A percentile compares a stretch with the other conserved stretches of the same genome.
Conservation (phyloP, 805 yeast species). For the Kuraishia cidri region DNA sequence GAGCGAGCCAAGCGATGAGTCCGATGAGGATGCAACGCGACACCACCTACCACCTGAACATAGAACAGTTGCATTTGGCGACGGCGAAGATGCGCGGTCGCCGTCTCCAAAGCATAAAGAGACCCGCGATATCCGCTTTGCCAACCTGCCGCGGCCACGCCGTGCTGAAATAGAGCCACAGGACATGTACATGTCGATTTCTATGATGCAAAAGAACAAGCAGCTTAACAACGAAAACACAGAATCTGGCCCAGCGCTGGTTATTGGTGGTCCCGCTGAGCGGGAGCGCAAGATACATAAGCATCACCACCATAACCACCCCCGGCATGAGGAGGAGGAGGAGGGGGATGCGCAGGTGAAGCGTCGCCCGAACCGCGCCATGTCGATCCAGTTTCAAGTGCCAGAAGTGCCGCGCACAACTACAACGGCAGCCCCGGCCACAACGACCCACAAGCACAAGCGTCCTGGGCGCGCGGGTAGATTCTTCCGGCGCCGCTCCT, state of each 20-base stretch:
- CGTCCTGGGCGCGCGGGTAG: no score
- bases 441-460: no score
- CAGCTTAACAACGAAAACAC: conserved; percentile 22
- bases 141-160: conserved; percentile 41
- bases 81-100: not conserved
- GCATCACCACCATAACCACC: conserved; percentile 1
- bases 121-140: conserved; percentile 42
- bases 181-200: conserved; percentile 78
- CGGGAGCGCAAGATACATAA: conserved; percentile 28
- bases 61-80: not conserved
- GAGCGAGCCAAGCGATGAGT: conserved; percentile 34
- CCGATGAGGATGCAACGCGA: no score
- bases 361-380: not conserved
- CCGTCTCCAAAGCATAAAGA: not conserved
- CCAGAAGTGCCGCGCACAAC: conserved; percentile 6
- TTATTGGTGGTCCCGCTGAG: conserved; percentile 73
- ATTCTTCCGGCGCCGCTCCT: no score
- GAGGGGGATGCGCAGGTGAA: no score
- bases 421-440: not conserved
- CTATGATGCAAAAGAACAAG: conserved; percentile 59
- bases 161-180: conserved; percentile 59
- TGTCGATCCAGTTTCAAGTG: conserved; percentile 11
- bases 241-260: conserved; percentile 71
- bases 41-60: no score
- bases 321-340: conserved; percentile 3